Conservation (phyloP, 2,329 filamentous ascomycete genomes). For the Dactylonectria macrodidyma region DNA sequence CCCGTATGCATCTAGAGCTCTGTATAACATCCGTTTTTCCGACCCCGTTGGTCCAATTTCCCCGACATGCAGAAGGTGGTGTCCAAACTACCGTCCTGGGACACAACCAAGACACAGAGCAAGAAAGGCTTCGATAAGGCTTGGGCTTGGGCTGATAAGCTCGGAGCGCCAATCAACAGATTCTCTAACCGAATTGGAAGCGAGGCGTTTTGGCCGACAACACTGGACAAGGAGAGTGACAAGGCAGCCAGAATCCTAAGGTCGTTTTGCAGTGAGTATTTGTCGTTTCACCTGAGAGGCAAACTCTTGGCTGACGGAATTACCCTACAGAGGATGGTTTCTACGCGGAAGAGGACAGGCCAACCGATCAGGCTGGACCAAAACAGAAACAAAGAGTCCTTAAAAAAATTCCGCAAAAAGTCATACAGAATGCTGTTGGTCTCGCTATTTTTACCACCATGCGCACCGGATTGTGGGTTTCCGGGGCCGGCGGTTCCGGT, state of each 20-base stretch:
- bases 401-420: conserved; percentile 68
- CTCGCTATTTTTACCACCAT: conserved; percentile 81
- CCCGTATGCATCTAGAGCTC: not conserved
- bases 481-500: conserved; percentile 77
- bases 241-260: conserved; percentile 88
- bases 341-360: conserved; percentile 56
- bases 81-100: conserved; percentile 62
- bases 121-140: conserved; percentile 83
- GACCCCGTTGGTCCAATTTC: not conserved
- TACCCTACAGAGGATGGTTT: conserved; percentile 64
- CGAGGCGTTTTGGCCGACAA: conserved; percentile 90
- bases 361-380: conserved; percentile 48
- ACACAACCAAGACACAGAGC: conserved; percentile 66
- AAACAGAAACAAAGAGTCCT: conserved; percentile 62
- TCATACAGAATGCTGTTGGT: conserved; percentile 76
- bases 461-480: conserved; percentile 76
- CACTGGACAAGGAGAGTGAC: conserved; percentile 88
- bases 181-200: conserved; percentile 84
- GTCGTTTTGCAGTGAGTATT: conserved; percentile 84
- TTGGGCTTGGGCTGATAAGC: conserved; percentile 67
- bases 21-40: not conserved
- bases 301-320: not conserved
- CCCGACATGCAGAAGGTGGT: conserved; percentile 54
- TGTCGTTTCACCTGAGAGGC: not conserved
- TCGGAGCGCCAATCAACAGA: conserved; percentile 82